Evolutionary conservation across 352 stramenopile species (phyloP).

Genomic region (Phytophthora citricola): DNA sequence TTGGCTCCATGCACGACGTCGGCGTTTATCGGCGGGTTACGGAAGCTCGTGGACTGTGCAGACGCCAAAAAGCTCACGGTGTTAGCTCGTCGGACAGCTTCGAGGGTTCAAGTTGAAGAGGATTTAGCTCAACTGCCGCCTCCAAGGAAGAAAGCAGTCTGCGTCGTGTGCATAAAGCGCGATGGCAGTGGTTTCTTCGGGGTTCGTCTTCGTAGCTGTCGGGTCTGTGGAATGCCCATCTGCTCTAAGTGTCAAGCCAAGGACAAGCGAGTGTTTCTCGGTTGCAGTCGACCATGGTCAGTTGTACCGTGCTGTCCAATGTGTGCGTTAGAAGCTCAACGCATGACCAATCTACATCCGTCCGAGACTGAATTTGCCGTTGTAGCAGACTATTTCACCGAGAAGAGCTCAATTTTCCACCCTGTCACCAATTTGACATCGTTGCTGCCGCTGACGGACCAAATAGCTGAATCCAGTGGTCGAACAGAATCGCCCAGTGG

Average conservation of each 20-base stretch:
- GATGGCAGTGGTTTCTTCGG: background rate
- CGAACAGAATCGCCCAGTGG: background rate
- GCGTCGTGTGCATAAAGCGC: constrained; percentile 27
- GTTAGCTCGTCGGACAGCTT: too few relatives aligned
- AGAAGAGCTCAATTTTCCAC: background rate
- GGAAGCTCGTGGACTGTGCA: too few relatives aligned
- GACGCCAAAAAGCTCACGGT: too few relatives aligned
- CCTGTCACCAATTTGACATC: background rate
- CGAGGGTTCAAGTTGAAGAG: too few relatives aligned
- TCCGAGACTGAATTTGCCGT: constrained; percentile 38
- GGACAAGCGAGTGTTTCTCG: constrained; percentile 33
- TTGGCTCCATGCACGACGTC: too few relatives aligned
- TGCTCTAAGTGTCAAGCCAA: constrained; percentile 26
- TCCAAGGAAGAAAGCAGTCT: constrained; percentile 13
- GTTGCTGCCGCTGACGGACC: background rate
- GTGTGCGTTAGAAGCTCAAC: constrained; percentile 7
- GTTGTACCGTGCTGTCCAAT: constrained; percentile 44
- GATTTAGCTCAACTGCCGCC: constrained; percentile 1
- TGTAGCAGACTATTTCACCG: constrained; percentile 15
- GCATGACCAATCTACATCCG: constrained; percentile 35
- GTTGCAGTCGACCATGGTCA: constrained; percentile 10
- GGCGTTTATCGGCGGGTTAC: too few relatives aligned
- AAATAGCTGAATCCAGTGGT: background rate
- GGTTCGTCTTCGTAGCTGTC: constrained; percentile 29
- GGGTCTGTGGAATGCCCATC: constrained; percentile 11